Evolutionary conservation across 352 stramenopile genomes (phyloP), one percentile per base, ranked within the genome.

Genomic region (Phytophthora sansomeana): DNA sequence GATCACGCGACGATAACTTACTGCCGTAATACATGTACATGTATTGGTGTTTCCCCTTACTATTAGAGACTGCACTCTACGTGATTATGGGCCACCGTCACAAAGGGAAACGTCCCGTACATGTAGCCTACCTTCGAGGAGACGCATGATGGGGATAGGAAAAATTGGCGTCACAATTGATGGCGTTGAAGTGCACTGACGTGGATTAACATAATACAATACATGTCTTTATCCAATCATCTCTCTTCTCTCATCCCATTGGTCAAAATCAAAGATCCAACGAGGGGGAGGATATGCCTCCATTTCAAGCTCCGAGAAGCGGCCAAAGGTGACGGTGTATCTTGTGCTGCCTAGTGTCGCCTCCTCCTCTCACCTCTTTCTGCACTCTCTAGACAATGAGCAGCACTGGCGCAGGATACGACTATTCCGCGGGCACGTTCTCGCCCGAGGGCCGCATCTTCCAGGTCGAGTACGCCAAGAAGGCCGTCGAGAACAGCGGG

Each of bases 401-500:
- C 76, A 95, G 87, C 73, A 94, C 87, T 28, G 87, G 87, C 32
- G 85, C 87, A 58, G 87, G 87, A 69, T 96, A 96, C 74, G 89
- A 96, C 80, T 91, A 91, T 66, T 95, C 89, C 28, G 82, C 83
- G 55, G 87, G 86, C 24, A 99, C 97, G 52, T 99, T 99, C 82
- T 98, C 93, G 55, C 97, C 97, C 21, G 97, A 99, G 74, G 97
- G 97, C 36, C 96, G 97, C 47, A 98, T 99, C 69, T 99, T 99
- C 75, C 97, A 99, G 85, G 94, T 99, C 46, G 97, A 99, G 72
- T 99, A 99, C 65, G 97, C 97, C 50, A 96, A 92, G 71, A 99
- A 99, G 72, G 97, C 97, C 17, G 97, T 99, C 47, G 97, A 99
- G 72, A 98, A 98, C 87, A 97, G 92, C 66, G 90, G 90, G 87